Percentiles rank a stretch among this genome's conserved stretches.
Evolutionary conservation across 495 filamentous ascomycete genomes (phyloP).

Genomic region (Penicillium silybi): DNA sequence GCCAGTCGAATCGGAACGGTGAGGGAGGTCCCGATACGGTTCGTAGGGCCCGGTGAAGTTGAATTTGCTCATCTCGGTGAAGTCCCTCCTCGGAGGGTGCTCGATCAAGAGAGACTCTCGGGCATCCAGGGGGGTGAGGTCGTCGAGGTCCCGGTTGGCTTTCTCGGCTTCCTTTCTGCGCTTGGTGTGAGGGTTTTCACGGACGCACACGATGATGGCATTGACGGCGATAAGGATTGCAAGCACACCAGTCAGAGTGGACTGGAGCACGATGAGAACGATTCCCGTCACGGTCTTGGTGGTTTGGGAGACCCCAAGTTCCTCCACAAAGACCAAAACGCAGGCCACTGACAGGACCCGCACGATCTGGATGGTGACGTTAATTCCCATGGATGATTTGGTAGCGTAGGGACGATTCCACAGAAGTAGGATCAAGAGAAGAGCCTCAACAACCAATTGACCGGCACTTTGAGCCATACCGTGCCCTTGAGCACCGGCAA

Average conservation of each 20-base stretch:
- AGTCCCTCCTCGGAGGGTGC: conserved; percentile 35
- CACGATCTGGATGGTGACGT: conserved; percentile 90
- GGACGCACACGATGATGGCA: conserved; percentile 73
- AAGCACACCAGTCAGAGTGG: conserved; percentile 73
- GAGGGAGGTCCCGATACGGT: conserved; percentile 40
- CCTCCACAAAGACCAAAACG: conserved; percentile 89
- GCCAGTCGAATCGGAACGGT: conserved; percentile 27
- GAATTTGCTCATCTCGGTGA: conserved; percentile 46
- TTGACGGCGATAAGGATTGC: conserved; percentile 91
- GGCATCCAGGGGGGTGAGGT: conserved; percentile 83
- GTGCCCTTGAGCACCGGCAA: conserved; percentile 83
- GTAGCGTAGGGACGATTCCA: conserved; percentile 85
- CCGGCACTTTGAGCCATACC: conserved; percentile 75
- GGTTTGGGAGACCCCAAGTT: conserved; percentile 84
- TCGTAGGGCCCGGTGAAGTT: conserved; percentile 43
- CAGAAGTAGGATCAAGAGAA: conserved; percentile 66
- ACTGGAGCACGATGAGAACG: conserved; percentile 85
- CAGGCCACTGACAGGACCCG: conserved; percentile 87
- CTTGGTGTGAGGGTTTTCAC: conserved; percentile 85
- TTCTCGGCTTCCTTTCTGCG: conserved; percentile 87
- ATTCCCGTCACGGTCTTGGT: conserved; percentile 94
- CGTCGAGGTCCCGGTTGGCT: conserved; percentile 74
- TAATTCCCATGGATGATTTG: conserved; percentile 85
- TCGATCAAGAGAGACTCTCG: conserved; percentile 84
- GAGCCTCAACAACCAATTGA: conserved; percentile 74